Percentiles rank a stretch among this genome's conserved stretches.
These are phyloP conservation scores for Pterothamnion heteromorphum DNA, from an alignment of 31 red algal genomes.

Conservation along the genomic window DNA sequence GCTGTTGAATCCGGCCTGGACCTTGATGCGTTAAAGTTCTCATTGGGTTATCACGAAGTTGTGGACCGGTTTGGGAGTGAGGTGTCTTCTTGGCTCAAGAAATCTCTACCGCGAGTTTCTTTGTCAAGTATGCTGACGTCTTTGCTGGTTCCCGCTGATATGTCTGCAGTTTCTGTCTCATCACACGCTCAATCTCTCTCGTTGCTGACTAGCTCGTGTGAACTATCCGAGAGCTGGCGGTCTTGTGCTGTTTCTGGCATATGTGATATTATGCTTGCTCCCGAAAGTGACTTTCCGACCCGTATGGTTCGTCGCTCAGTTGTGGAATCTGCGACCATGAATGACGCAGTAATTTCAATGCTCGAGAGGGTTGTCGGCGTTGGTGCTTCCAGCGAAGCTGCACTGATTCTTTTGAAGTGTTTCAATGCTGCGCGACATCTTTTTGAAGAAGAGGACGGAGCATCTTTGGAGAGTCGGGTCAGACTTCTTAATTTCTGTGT, in stretches of 20 bases:
- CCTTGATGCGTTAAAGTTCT: not conserved
- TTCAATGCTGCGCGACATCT: constrained; percentile 41
- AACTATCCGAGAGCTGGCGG: constrained; percentile 46
- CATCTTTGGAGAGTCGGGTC: constrained; percentile 47
- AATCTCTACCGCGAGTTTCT: constrained; percentile 10
- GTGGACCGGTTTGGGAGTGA: constrained; percentile 31
- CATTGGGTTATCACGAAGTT: not conserved
- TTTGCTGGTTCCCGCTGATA: constrained; percentile 49
- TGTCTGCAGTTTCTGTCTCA: constrained; percentile 65
- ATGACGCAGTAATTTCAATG: constrained; percentile 50
- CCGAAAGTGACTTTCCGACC: not conserved
- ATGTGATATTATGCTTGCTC: not conserved
- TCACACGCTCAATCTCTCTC: constrained; percentile 51
- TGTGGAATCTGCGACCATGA: constrained; percentile 60
- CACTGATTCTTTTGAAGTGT: not conserved
- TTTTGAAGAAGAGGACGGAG: not conserved
- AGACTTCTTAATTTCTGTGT: constrained; percentile 56
- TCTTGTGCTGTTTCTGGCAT: not conserved
- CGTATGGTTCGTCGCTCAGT: constrained; percentile 51
- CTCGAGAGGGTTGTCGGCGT: constrained; percentile 55
- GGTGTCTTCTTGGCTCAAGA: constrained; percentile 33
- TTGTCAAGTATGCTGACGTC: constrained; percentile 34
- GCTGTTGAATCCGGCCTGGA: constrained; percentile 24
- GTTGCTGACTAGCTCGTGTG: constrained; percentile 54
- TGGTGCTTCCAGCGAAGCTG: not conserved